These are phyloP conservation scores for Syncephalastrum sp. DNA, from an alignment of 371 early-diverging fungal species.

Conservation along the genomic window DNA sequence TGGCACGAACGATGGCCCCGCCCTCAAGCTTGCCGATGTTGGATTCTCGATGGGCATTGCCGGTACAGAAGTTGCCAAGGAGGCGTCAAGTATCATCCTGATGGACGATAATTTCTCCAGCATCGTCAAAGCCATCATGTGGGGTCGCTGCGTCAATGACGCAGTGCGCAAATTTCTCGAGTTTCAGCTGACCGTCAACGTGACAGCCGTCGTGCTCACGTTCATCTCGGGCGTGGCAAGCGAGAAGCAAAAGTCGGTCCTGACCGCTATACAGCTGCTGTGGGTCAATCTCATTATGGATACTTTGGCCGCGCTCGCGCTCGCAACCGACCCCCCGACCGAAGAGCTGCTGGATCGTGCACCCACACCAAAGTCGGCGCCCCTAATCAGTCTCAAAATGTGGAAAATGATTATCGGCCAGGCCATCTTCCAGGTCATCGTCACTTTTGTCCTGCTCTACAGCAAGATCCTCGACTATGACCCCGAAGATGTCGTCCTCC, in stretches of 20 bases:
- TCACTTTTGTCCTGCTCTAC: slow-evolving; percentile 56
- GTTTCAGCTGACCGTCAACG: slow-evolving; percentile 79
- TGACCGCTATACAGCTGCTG: slow-evolving; percentile 75
- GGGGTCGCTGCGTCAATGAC: slow-evolving; percentile 83
- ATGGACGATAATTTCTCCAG: slow-evolving; percentile 82
- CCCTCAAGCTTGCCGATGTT: slow-evolving; percentile 78
- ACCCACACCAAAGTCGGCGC: slow-evolving; percentile 63
- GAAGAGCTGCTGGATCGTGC: slow-evolving; percentile 56
- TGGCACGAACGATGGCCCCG: slow-evolving; percentile 79
- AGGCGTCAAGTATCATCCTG: slow-evolving; percentile 77
- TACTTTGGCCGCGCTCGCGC: slow-evolving; percentile 73
- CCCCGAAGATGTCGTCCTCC: slow-evolving; percentile 34
- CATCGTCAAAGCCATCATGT: slow-evolving; percentile 73
- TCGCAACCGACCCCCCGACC: slow-evolving; percentile 77
- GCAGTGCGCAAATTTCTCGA: slow-evolving; percentile 79
- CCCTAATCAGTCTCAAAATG: slow-evolving; percentile 67
- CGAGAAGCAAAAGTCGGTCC: slow-evolving; percentile 44
- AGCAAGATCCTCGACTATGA: slow-evolving; percentile 25
- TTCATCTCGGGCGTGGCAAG: slow-evolving; percentile 61
- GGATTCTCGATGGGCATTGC: slow-evolving; percentile 84
- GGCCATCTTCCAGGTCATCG: slow-evolving; percentile 58
- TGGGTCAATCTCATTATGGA: slow-evolving; percentile 88
- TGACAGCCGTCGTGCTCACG: slow-evolving; percentile 69
- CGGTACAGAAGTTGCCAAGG: slow-evolving; percentile 83
- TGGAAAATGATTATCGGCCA: slow-evolving; percentile 75